Evolutionary conservation across 2,329 filamentous ascomycete genomes (phyloP), one percentile per base, ranked within the genome.

Genomic region (Huntiella moniliformis): DNA sequence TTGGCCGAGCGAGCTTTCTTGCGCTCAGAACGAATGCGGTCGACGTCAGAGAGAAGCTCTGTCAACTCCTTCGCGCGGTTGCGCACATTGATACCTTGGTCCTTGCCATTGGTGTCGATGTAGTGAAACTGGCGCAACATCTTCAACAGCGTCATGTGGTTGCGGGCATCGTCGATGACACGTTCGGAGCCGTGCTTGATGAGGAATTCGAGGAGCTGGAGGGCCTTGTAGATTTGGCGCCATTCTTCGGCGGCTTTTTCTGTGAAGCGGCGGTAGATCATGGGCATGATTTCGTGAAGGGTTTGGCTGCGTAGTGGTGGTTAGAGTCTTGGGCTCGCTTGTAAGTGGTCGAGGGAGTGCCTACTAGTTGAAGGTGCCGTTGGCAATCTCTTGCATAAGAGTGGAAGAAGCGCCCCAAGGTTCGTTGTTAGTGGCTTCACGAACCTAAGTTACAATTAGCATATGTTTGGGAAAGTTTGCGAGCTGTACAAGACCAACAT

Each of bases 261-360:
- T 51, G 91, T 98, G 63, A 98, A 98, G 53, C 91, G 83, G 58
- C 92, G 91, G 68, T 98, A 98, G 59, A 98, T 94, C 85, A 98
- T 91, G 53, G 91, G 91, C 91, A 98, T 98, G 60, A 98, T 96
- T 63, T 98, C 91, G 63, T 96, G 96, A 48, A 98, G 77, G 44
- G 87, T 76, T 76, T 94, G 86, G 61, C 88, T 95, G 58, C 22
- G 22, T 48, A 37, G 8, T 15, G 4, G 11, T 16, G 40, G 34
- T n/a, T 12, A 22, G 10, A 10, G 17, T 38, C 35, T 45, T 38
- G 39, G 43, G 13, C 22, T 5, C 16, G 7, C 4, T 37, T 5
- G 8, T 38, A 12, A 17, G 17, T 8, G 16, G 45, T 18, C 32
- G 31, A 28, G 6, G n/a, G 18, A 7, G 22, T 13, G 16, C 84